A percentile compares a stretch with the other conserved stretches of the same genome.
phyloP scores from a whole-genome alignment of 2,329 filamentous ascomycete species.

The Fusarium camptoceras region DNA sequence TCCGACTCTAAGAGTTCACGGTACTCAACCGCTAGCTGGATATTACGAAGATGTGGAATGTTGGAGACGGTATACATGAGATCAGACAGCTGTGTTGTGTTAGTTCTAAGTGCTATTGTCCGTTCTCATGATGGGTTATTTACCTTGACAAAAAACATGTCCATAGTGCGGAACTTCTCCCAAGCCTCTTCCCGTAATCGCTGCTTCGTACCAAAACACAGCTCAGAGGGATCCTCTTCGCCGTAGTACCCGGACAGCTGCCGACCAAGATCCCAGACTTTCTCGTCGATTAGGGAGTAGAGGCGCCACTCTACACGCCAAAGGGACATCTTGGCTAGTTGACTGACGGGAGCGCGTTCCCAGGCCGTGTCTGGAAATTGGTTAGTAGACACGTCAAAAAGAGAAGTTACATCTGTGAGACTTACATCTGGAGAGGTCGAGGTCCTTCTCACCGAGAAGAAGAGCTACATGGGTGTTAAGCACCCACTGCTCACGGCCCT shows the following conservation, averaged over 20 bases:
- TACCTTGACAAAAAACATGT: constrained; percentile 78
- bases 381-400: constrained; percentile 6
- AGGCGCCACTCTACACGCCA: constrained; percentile 69
- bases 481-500: constrained; percentile 74
- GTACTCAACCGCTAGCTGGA: constrained; percentile 69
- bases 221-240: constrained; percentile 56
- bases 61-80: constrained; percentile 69
- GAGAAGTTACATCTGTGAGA: constrained; percentile 24
- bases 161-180: constrained; percentile 66
- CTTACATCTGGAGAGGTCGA: constrained; percentile 70
- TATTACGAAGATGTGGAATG: constrained; percentile 67
- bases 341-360: constrained; percentile 66
- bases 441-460: constrained; percentile 73
- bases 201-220: constrained; percentile 59
- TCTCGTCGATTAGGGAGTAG: constrained; percentile 65
- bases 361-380: constrained; percentile 65
- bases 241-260: constrained; percentile 66
- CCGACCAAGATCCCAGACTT: constrained; percentile 64
- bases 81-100: constrained; percentile 65
- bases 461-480: constrained; percentile 73
- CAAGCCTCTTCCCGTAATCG: constrained; percentile 62
- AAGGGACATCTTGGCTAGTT: constrained; percentile 67
- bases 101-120: not conserved
- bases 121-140: constrained; percentile 53
- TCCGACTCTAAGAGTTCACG: constrained; percentile 68